Evolutionary conservation across 2,329 filamentous ascomycete species (phyloP).

Genomic region (Elsinoe batatas): DNA sequence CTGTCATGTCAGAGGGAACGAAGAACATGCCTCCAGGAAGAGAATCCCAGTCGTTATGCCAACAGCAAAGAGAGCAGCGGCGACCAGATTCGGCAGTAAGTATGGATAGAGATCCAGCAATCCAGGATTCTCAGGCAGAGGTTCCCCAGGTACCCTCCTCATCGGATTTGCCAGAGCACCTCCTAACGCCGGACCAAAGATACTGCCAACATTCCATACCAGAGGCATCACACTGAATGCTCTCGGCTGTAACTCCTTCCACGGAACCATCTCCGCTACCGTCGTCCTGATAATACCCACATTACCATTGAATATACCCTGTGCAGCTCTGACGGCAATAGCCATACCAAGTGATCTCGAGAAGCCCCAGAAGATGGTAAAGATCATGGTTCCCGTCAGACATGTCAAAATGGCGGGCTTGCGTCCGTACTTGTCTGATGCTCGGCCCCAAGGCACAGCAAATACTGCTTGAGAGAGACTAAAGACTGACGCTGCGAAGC

Average conservation of each 20-base stretch:
- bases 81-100: constrained; percentile 70
- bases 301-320: constrained; percentile 81
- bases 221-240: constrained; percentile 93
- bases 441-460: constrained; percentile 77
- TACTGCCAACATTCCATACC: constrained; percentile 76
- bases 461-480: constrained; percentile 71
- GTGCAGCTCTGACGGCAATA: constrained; percentile 63
- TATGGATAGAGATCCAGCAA: constrained; percentile 75
- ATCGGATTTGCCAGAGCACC: constrained; percentile 77
- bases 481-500: constrained; percentile 79
- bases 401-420: constrained; percentile 72
- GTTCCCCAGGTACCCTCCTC: constrained; percentile 60
- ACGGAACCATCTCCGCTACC: constrained; percentile 78
- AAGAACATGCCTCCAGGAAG: constrained; percentile 55
- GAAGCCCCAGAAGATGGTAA: constrained; percentile 74
- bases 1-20: background rate
- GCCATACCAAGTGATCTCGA: constrained; percentile 72
- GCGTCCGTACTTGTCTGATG: constrained; percentile 68
- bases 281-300: constrained; percentile 60
- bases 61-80: constrained; percentile 64
- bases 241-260: constrained; percentile 73
- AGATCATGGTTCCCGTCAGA: constrained; percentile 67
- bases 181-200: constrained; percentile 80
- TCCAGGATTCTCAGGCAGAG: constrained; percentile 40
- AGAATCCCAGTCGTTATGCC: constrained; percentile 65